phyloP scores from a whole-genome alignment of 2,329 filamentous ascomycete species.

The Monosporascus cannonballus region DNA sequence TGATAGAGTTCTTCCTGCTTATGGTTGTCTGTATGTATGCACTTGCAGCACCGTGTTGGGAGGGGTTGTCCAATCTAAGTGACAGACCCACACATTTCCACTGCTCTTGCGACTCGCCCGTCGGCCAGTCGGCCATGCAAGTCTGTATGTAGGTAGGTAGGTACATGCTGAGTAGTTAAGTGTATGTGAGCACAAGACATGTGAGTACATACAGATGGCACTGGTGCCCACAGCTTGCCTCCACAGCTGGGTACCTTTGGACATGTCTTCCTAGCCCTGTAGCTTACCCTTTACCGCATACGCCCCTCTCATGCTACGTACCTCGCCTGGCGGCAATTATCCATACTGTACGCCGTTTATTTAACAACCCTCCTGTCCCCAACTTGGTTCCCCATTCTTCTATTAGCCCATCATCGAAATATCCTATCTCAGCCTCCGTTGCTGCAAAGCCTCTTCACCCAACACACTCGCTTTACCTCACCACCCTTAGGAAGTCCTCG shows the following conservation, averaged over 20 bases:
- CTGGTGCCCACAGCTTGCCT: too few relatives aligned
- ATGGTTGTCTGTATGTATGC: background rate
- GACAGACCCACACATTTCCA: background rate
- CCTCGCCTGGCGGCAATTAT: constrained; percentile 3
- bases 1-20: background rate
- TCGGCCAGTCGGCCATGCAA: background rate
- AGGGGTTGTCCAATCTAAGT: background rate
- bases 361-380: constrained; percentile 28
- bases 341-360: constrained; percentile 14
- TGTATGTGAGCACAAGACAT: too few relatives aligned
- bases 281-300: background rate
- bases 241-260: background rate
- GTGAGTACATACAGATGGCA: too few relatives aligned
- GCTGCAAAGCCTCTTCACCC: constrained; percentile 32
- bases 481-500: constrained; percentile 61
- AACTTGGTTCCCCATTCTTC: constrained; percentile 25
- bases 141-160: too few relatives aligned
- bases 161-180: too few relatives aligned
- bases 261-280: background rate
- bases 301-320: constrained; percentile 1
- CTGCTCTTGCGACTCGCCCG: background rate
- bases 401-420: constrained; percentile 27
- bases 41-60: background rate
- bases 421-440: constrained; percentile 28
- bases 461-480: constrained; percentile 47